These are phyloP conservation scores for Suhomyces bribrorum DNA, from an alignment of 1,139 yeast genomes.

Conservation along the genomic window DNA sequence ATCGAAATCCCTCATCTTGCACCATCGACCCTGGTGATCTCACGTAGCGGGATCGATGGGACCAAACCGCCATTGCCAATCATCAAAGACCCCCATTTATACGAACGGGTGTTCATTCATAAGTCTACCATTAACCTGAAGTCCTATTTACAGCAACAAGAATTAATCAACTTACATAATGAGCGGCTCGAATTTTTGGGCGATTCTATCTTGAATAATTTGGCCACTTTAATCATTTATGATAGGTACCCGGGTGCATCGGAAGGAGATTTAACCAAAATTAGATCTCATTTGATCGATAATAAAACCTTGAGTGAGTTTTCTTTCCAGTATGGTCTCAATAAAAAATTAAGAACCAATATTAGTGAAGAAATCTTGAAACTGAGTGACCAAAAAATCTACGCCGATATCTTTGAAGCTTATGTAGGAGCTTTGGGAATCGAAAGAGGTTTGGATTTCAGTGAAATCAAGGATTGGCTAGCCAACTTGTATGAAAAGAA, in stretches of 20 bases:
- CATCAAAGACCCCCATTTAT: slow-evolving; percentile 59
- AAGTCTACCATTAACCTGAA: slow-evolving; percentile 68
- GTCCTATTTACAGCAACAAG: slow-evolving; percentile 55
- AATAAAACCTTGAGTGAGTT: slow-evolving; percentile 74
- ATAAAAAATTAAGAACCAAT: slow-evolving; percentile 54
- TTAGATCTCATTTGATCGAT: slow-evolving; percentile 71
- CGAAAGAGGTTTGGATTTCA: slow-evolving; percentile 52
- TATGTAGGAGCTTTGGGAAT: slow-evolving; percentile 81
- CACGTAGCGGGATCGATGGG: slow-evolving; percentile 16
- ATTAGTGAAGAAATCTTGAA: slow-evolving; percentile 47
- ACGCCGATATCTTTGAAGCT: slow-evolving; percentile 86
- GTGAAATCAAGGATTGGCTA: slow-evolving; percentile 62
- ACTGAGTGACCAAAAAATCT: slow-evolving; percentile 58
- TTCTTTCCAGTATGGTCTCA: slow-evolving; percentile 71
- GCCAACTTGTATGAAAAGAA: slow-evolving; percentile 44
- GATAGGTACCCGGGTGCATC: slow-evolving; percentile 64
- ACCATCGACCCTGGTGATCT: slow-evolving; percentile 9
- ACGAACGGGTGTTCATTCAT: slow-evolving; percentile 78
- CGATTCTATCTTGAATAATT: slow-evolving; percentile 78
- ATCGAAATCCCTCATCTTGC: slow-evolving; percentile 8
- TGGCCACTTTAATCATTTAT: slow-evolving; percentile 69
- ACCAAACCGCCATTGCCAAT: slow-evolving; percentile 64
- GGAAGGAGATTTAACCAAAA: slow-evolving; percentile 79
- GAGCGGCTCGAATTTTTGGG: slow-evolving; percentile 94
- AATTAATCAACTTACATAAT: slow-evolving; percentile 66